A percentile compares a stretch with the other conserved stretches of the same genome.
Conservation (phyloP, 2,329 filamentous ascomycete genomes). For the Cercospora sp. region DNA sequence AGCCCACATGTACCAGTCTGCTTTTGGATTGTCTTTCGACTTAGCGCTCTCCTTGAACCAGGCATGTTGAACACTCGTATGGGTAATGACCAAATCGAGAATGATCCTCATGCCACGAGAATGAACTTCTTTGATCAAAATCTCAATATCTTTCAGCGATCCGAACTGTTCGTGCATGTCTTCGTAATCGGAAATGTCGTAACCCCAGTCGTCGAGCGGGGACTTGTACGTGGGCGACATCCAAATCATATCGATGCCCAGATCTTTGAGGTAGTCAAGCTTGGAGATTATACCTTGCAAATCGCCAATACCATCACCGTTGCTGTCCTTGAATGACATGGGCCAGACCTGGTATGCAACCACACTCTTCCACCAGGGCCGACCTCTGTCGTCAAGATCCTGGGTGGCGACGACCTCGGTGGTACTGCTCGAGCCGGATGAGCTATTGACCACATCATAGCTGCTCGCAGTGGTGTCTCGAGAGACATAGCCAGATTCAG, state of each 20-base stretch:
- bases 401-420: neutral
- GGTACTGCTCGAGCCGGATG: neutral
- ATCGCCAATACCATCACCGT: conserved; percentile 61
- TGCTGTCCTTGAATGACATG: conserved; percentile 52
- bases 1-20: conserved; percentile 60
- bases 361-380: conserved; percentile 50
- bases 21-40: conserved; percentile 52
- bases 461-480: neutral
- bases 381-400: conserved; percentile 15
- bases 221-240: conserved; percentile 62
- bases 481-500: neutral
- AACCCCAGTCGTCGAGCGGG: conserved; percentile 67
- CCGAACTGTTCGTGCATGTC: conserved; percentile 66
- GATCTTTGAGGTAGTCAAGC: conserved; percentile 57
- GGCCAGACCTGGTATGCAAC: conserved; percentile 51
- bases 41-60: conserved; percentile 60
- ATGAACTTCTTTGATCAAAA: conserved; percentile 61
- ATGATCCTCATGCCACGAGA: conserved; percentile 67
- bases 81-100: conserved; percentile 75
- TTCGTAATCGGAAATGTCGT: conserved; percentile 69
- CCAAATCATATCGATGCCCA: conserved; percentile 67
- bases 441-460: neutral
- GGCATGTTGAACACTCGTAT: conserved; percentile 65
- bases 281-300: conserved; percentile 64
- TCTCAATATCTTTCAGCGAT: conserved; percentile 65